phyloP scores from a whole-genome alignment of 495 filamentous ascomycete genomes.

The Hypoxylon subgilvum region DNA sequence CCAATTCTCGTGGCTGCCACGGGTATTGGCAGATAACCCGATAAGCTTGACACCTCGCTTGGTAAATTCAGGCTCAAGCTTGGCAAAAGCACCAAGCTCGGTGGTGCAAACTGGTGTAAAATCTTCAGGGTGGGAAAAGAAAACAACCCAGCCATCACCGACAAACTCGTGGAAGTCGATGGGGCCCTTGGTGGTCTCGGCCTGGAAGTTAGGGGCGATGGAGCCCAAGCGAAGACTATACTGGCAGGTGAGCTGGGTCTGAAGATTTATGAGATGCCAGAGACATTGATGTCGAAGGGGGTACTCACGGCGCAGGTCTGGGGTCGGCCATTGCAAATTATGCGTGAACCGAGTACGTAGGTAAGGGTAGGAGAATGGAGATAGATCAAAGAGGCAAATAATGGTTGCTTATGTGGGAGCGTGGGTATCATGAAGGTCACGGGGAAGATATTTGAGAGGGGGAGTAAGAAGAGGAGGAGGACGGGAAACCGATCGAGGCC shows the following conservation, averaged over 20 bases:
- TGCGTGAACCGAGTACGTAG: not conserved
- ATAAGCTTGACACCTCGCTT: constrained; percentile 95
- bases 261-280: not conserved
- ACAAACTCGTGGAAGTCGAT: constrained; percentile 99
- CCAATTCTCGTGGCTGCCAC: constrained; percentile 72
- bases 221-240: constrained; percentile 83
- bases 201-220: constrained; percentile 90
- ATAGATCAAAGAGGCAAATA: not conserved
- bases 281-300: not conserved
- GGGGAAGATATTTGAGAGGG: constrained; percentile 9
- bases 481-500: constrained; percentile 12
- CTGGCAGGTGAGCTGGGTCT: constrained; percentile 6
- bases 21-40: constrained; percentile 84
- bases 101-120: constrained; percentile 97
- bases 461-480: constrained; percentile 12
- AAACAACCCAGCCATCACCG: constrained; percentile 89
- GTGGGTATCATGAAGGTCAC: constrained; percentile 20
- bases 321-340: constrained; percentile 35
- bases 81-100: constrained; percentile 96
- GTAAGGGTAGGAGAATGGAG: not conserved
- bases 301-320: constrained; percentile 38
- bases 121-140: constrained; percentile 97
- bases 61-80: constrained; percentile 94
- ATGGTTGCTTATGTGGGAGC: not conserved
- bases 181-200: constrained; percentile 85